phyloP scores from a whole-genome alignment of 2,329 filamentous ascomycete species.

The Talaromyces sp. region DNA sequence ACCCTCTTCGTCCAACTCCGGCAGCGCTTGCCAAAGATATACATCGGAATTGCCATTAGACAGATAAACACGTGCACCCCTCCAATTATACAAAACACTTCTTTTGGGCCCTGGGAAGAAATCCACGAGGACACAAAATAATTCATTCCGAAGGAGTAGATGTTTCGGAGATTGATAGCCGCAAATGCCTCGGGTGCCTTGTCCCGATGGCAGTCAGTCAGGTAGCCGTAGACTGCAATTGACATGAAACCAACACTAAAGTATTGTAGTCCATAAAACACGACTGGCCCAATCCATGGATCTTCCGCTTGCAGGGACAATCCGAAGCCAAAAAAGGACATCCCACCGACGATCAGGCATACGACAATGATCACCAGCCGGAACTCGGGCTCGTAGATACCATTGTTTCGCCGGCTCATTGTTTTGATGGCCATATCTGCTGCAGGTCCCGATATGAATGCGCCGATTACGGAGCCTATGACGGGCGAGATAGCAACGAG shows the following conservation, averaged over 20 bases:
- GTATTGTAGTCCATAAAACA: conserved; percentile 11
- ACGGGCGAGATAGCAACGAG: conserved; percentile 2
- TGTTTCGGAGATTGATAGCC: conserved; percentile 22
- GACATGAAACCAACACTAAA: conserved; percentile 11
- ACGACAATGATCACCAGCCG: conserved; percentile 17
- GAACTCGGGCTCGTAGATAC: conserved; percentile 5
- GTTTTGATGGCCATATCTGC: conserved; percentile 1
- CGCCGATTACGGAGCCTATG: conserved; percentile 5
- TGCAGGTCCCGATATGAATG: conserved; percentile 1
- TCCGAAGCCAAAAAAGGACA: conserved; percentile 19
- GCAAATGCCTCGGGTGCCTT: conserved; percentile 28
- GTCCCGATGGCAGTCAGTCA: conserved; percentile 30
- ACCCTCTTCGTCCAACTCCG: conserved; percentile 19
- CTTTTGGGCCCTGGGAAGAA: conserved; percentile 17
- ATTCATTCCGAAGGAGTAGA: conserved; percentile 31
- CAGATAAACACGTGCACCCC: conserved; percentile 32
- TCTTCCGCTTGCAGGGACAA: conserved; percentile 14
- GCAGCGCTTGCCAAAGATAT: conserved; percentile 31
- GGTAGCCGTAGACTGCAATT: conserved; percentile 27
- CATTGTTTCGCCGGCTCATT: conserved; percentile 1
- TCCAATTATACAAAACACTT: conserved; percentile 31
- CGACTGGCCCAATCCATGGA: conserved; percentile 9
- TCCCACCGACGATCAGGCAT: conserved; percentile 17
- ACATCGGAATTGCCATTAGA: conserved; percentile 29
- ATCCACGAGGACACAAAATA: conserved; percentile 27